Evolutionary conservation across 805 yeast genomes (phyloP).

Genomic region (Ogataea philodendri): DNA sequence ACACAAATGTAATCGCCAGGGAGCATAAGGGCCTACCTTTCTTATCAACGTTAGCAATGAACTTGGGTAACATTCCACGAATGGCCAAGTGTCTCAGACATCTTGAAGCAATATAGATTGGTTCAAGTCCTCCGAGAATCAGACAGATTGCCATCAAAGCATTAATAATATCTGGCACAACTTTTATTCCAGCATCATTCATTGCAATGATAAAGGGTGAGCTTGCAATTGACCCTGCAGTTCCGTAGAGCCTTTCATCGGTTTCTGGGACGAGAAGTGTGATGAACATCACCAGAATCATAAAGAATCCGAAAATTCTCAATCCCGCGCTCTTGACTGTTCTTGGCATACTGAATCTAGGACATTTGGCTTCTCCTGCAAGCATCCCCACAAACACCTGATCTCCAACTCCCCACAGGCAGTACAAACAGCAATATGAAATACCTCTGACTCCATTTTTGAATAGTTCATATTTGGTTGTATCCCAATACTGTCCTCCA

Average conservation of each 20-base stretch:
- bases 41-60: slow-evolving; percentile 11
- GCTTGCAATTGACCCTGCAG: slow-evolving; percentile 48
- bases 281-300: slow-evolving; percentile 45
- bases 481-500: slow-evolving; percentile 14
- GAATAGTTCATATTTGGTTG: slow-evolving; percentile 9
- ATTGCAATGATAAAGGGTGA: slow-evolving; percentile 72
- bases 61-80: slow-evolving; percentile 13
- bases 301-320: slow-evolving; percentile 37
- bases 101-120: slow-evolving; percentile 13
- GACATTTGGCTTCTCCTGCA: slow-evolving; percentile 15
- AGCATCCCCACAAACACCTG: slow-evolving; percentile 15
- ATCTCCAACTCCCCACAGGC: slow-evolving; percentile 17
- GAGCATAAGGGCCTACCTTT: slow-evolving; percentile 13
- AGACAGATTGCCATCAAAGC: slow-evolving; percentile 55
- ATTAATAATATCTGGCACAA: slow-evolving; percentile 61
- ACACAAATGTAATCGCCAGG: slow-evolving; percentile 9
- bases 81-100: slow-evolving; percentile 14
- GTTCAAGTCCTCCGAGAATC: slow-evolving; percentile 13
- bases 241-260: slow-evolving; percentile 45
- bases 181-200: slow-evolving; percentile 53
- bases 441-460: slow-evolving; percentile 15
- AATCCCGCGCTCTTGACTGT: slow-evolving; percentile 15
- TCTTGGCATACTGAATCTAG: slow-evolving; percentile 16
- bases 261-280: slow-evolving; percentile 56
- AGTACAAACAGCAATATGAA: slow-evolving; percentile 13